Conservation (phyloP, 2,329 filamentous ascomycete species). For the Corynespora cassiicola region DNA sequence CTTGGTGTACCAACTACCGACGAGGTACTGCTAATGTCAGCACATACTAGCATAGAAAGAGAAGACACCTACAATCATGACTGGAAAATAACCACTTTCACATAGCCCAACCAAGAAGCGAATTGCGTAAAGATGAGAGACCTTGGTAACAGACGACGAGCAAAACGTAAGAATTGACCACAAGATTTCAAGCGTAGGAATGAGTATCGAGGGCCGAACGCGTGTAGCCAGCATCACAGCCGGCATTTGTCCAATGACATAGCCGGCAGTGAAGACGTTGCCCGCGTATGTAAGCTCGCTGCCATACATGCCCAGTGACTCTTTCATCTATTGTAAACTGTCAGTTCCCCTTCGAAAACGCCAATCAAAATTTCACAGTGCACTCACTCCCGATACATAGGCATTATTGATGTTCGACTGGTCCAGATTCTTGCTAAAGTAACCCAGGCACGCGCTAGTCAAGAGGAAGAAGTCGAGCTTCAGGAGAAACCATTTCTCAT, state of each 20-base stretch:
- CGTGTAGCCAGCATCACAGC: constrained; percentile 32
- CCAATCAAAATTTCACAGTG: neutral
- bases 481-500: constrained; percentile 34
- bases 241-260: constrained; percentile 37
- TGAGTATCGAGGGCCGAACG: constrained; percentile 31
- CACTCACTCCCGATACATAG: constrained; percentile 35
- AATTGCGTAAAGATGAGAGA: constrained; percentile 40
- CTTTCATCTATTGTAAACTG: constrained; percentile 28
- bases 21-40: constrained; percentile 28
- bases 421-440: constrained; percentile 35
- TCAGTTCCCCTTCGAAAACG: neutral
- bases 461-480: constrained; percentile 37
- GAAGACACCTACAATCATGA: constrained; percentile 27
- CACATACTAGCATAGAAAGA: neutral
- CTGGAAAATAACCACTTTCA: constrained; percentile 34
- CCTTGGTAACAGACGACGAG: constrained; percentile 23
- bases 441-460: constrained; percentile 29
- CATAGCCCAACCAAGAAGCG: constrained; percentile 39
- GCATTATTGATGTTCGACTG: constrained; percentile 37
- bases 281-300: constrained; percentile 38
- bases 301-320: constrained; percentile 33
- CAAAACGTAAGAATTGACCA: constrained; percentile 31
- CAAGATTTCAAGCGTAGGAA: constrained; percentile 41
- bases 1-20: constrained; percentile 53
- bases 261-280: constrained; percentile 36